Evolutionary conservation across 2,329 filamentous ascomycete genomes (phyloP).

Genomic region (Fusarium sp.): DNA sequence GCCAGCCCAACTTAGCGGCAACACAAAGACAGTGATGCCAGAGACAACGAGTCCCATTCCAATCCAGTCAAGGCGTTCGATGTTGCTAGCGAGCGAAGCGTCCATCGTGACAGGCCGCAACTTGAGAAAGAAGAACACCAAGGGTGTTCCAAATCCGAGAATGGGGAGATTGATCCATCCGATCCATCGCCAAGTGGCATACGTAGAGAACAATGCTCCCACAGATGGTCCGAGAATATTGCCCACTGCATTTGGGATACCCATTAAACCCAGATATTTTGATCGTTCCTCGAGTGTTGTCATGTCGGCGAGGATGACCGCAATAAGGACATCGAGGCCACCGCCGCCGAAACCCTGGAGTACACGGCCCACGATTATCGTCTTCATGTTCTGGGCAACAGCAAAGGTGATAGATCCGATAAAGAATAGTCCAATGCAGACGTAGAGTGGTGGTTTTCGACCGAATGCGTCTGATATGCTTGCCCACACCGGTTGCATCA

Average conservation of each 20-base stretch:
- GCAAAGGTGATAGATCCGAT: conserved; percentile 3
- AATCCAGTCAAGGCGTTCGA: conserved; percentile 14
- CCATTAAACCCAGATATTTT: conserved; percentile 2
- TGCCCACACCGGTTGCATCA: conserved; percentile 15
- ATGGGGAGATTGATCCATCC: conserved; percentile 13
- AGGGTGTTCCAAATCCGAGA: conserved; percentile 1
- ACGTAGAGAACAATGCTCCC: not conserved
- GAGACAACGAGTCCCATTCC: conserved; percentile 8
- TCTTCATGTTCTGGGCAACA: conserved; percentile 10
- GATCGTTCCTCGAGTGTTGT: conserved; percentile 3
- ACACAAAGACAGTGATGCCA: conserved; percentile 1
- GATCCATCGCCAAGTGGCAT: conserved; percentile 14
- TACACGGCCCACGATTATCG: not conserved
- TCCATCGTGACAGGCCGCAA: not conserved
- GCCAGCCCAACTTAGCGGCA: conserved; percentile 15
- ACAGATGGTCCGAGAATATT: conserved; percentile 7
- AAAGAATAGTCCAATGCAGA: conserved; percentile 3
- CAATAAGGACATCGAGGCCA: conserved; percentile 6
- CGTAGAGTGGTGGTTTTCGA: conserved; percentile 6
- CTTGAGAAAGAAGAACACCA: conserved; percentile 14
- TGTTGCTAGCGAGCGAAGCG: not conserved
- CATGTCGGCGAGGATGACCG: conserved; percentile 15
- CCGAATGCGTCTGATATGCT: conserved; percentile 18
- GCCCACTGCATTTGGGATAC: conserved; percentile 1
- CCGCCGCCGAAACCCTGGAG: conserved; percentile 14